Conservation (phyloP, 371 early-diverging fungal species). For the Cladochytrium tenue region DNA sequence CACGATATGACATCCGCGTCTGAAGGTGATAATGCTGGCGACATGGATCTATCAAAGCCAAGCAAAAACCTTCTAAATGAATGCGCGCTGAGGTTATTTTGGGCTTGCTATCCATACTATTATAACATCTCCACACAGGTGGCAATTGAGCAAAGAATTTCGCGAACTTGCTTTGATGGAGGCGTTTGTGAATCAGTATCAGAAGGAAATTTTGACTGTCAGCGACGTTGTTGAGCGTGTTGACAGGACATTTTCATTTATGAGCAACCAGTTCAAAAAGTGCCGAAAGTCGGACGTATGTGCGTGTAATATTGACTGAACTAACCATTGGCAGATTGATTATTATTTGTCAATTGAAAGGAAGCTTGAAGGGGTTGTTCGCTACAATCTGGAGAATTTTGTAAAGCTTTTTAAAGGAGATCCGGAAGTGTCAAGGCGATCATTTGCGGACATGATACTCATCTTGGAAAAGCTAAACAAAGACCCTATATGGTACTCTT, state of each 20-base stretch:
- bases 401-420: conserved; percentile 8
- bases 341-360: conserved; percentile 16
- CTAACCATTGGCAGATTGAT: background rate
- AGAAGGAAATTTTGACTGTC: conserved; percentile 4
- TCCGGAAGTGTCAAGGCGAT: background rate
- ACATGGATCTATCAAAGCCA: conserved; percentile 27
- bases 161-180: conserved; percentile 31
- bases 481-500: conserved; percentile 9
- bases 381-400: conserved; percentile 2
- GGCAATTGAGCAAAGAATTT: conserved; percentile 34
- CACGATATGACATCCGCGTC: conserved; percentile 24
- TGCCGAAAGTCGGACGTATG: conserved; percentile 23
- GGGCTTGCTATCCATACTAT: background rate
- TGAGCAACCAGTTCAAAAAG: background rate
- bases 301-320: background rate
- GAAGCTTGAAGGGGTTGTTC: background rate
- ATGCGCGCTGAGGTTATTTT: conserved; percentile 33
- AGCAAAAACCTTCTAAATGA: conserved; percentile 35
- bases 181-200: conserved; percentile 19
- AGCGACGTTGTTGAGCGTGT: conserved; percentile 22
- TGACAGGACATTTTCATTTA: background rate
- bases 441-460: background rate
- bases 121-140: conserved; percentile 19
- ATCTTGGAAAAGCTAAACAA: conserved; percentile 1
- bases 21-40: conserved; percentile 3